Conservation (phyloP, 768 basidiomycete genomes). For the Mycena indigotica region DNA sequence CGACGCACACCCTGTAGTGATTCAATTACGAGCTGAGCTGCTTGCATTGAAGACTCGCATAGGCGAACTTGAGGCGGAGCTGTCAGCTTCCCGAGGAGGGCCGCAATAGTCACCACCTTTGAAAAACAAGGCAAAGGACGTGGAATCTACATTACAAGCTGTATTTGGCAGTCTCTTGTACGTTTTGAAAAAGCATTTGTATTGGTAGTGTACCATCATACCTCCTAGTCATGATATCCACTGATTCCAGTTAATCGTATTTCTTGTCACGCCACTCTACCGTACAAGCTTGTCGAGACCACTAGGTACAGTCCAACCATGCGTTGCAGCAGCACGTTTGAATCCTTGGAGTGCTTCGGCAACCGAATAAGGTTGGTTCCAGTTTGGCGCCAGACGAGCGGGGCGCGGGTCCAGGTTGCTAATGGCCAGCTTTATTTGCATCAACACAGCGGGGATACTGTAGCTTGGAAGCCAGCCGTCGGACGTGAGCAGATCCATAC, state of each 20-base stretch:
- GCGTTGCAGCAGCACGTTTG: slow-evolving; percentile 63
- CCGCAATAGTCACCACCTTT: no score
- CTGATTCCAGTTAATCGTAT: no score
- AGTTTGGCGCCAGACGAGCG: slow-evolving; percentile 56
- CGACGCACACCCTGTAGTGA: background rate
- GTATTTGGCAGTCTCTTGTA: no score
- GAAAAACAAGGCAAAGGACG: no score
- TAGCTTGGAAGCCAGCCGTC: slow-evolving; percentile 75
- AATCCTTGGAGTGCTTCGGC: slow-evolving; percentile 64
- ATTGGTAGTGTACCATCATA: no score
- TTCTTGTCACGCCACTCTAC: no score
- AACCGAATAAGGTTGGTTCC: slow-evolving; percentile 53
- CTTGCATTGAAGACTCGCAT: background rate
- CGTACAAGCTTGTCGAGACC: slow-evolving; percentile 41
- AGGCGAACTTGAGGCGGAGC: background rate
- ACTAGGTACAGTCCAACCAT: slow-evolving; percentile 57
- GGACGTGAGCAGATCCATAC: slow-evolving; percentile 71
- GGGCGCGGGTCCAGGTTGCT: slow-evolving; percentile 67
- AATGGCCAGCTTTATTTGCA: slow-evolving; percentile 54
- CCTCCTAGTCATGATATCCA: no score
- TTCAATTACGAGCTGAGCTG: background rate
- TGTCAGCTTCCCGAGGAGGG: background rate
- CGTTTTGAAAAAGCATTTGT: no score
- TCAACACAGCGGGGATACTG: slow-evolving; percentile 47
- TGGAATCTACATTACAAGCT: no score